Evolutionary conservation across 768 basidiomycete species (phyloP).

Genomic region (Rhodosporidiobolus odoratus): DNA sequence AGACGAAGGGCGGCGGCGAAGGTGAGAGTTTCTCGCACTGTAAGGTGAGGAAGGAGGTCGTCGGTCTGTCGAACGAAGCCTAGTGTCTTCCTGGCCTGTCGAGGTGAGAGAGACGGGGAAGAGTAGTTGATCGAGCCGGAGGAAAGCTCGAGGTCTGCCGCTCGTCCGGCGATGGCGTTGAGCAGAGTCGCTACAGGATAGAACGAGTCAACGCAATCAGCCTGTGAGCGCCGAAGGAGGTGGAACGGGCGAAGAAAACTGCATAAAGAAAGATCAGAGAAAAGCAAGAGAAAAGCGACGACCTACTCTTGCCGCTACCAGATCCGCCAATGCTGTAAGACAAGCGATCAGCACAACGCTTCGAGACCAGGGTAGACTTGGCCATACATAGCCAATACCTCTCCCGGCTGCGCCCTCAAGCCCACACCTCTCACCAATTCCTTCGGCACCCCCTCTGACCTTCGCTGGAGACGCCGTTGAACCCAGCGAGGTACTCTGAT

Average conservation of each 20-base stretch:
- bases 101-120: background rate
- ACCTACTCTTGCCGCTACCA: constrained; percentile 44
- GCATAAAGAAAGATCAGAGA: no score
- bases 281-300: background rate
- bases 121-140: constrained; percentile 40
- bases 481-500: constrained; percentile 21
- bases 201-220: background rate
- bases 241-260: constrained; percentile 1
- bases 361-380: no score
- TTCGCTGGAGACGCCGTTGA: background rate
- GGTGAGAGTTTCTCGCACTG: constrained; percentile 46
- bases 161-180: constrained; percentile 42
- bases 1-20: constrained; percentile 46
- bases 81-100: constrained; percentile 36
- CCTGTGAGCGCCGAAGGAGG: background rate
- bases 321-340: constrained; percentile 26
- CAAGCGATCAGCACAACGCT: background rate
- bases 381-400: constrained; percentile 49
- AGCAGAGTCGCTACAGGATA: constrained; percentile 42
- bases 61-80: constrained; percentile 47
- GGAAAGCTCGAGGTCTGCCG: constrained; percentile 20
- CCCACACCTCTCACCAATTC: constrained; percentile 44
- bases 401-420: constrained; percentile 45
- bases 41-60: constrained; percentile 45
- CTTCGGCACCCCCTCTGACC: background rate